Conservation (phyloP, 2,329 filamentous ascomycete species). For the Clonostachys rosea region DNA sequence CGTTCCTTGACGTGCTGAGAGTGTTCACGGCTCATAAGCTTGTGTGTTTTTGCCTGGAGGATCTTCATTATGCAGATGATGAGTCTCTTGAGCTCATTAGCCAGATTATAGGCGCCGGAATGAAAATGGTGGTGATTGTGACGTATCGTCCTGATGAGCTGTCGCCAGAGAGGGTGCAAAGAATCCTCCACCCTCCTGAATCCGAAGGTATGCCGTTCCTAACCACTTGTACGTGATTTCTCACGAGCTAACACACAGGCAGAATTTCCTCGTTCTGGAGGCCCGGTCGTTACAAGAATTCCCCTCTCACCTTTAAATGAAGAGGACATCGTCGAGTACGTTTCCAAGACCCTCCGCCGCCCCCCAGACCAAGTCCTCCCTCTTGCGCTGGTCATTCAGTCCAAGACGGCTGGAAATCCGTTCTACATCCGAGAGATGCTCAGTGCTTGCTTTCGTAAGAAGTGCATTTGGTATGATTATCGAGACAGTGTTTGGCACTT, state of each 20-base stretch:
- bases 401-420: conserved; percentile 82
- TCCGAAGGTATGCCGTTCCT: conserved; percentile 34
- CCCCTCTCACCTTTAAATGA: conserved; percentile 71
- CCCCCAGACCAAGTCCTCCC: conserved; percentile 68
- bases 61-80: conserved; percentile 84
- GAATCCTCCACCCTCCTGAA: conserved; percentile 48
- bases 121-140: conserved; percentile 78
- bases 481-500: conserved; percentile 77
- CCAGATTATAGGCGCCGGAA: conserved; percentile 71
- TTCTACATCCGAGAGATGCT: conserved; percentile 93
- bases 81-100: conserved; percentile 82
- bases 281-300: conserved; percentile 63
- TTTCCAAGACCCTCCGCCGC: conserved; percentile 75
- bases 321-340: conserved; percentile 76
- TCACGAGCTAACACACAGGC: too few relatives aligned
- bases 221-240: too few relatives aligned
- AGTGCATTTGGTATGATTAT: conserved; percentile 90
- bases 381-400: conserved; percentile 79
- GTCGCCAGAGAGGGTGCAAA: conserved; percentile 47
- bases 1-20: conserved; percentile 79
- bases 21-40: conserved; percentile 80
- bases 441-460: conserved; percentile 78
- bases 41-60: conserved; percentile 84
- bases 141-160: conserved; percentile 69
- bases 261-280: conserved; percentile 30